These are phyloP conservation scores for Begonia peltatifolia DNA, from an alignment of 306 rosid genomes.

Conservation along the genomic window DNA sequence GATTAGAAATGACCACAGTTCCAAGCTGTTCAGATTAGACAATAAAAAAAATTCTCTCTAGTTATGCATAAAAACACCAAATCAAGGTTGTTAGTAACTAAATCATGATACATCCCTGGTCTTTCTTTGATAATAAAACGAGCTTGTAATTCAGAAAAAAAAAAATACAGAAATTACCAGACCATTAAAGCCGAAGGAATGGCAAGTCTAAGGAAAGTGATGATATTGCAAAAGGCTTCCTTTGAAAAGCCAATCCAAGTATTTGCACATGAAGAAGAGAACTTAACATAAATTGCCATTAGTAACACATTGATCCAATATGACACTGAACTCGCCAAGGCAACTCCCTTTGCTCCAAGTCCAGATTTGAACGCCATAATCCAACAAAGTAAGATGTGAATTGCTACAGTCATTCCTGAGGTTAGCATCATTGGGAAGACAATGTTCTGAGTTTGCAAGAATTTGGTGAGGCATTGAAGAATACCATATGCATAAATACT, in stretches of 20 bases:
- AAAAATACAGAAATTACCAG: constrained; percentile 34
- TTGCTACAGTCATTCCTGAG: constrained; percentile 24
- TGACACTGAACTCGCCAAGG: constrained; percentile 44
- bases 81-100: too few species aligned
- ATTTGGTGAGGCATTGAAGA: constrained; percentile 43
- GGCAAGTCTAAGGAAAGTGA: constrained; percentile 34
- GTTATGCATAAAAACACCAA: too few species aligned
- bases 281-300: constrained; percentile 32
- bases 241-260: constrained; percentile 64
- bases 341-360: constrained; percentile 50
- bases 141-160: neutral
- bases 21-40: constrained; percentile 28
- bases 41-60: neutral
- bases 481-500: constrained; percentile 40
- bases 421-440: constrained; percentile 57
- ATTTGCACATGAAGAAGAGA: constrained; percentile 35
- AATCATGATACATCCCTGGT: too few species aligned
- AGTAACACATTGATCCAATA: constrained; percentile 38
- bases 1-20: constrained; percentile 53
- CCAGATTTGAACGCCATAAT: constrained; percentile 34
- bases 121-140: too few species aligned
- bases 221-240: constrained; percentile 31
- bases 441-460: constrained; percentile 53
- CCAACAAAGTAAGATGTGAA: constrained; percentile 45
- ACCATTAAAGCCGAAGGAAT: constrained; percentile 58